Evolutionary conservation across 2,329 filamentous ascomycete species (phyloP).

Genomic region (Cryphonectria naterciae): DNA sequence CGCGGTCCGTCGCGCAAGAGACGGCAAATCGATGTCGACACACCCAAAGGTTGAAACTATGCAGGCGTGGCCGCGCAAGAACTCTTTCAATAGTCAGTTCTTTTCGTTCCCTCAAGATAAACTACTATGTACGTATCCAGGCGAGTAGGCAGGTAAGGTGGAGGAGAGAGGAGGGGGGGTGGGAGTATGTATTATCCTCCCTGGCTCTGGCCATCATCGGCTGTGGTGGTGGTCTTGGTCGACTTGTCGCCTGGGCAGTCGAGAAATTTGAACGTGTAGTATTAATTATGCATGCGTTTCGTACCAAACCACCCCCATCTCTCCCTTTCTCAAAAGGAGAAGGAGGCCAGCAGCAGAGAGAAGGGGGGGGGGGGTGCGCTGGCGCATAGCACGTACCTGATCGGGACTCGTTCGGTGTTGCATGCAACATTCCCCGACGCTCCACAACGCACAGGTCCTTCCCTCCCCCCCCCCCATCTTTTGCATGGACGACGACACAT

Average conservation of each 20-base stretch:
- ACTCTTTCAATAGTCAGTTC: background rate
- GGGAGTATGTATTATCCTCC: background rate
- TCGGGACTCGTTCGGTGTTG: constrained; percentile 4
- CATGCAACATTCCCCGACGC: constrained; percentile 10
- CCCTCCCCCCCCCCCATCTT: too few relatives aligned
- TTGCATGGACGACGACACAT: background rate
- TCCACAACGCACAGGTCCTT: background rate
- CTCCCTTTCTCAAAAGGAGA: constrained; percentile 1
- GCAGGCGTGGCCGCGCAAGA: background rate
- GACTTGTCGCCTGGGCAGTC: background rate
- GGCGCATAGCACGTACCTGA: background rate
- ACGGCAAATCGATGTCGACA: constrained; percentile 1
- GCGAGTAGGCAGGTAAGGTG: background rate
- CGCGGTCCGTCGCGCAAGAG: constrained; percentile 7
- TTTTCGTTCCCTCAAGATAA: background rate
- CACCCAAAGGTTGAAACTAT: background rate
- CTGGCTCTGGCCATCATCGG: background rate
- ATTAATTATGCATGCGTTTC: constrained; percentile 2
- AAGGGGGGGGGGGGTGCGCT: background rate
- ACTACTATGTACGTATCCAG: background rate
- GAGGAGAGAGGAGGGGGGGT: too few relatives aligned
- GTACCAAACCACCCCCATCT: background rate
- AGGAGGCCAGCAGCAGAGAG: background rate
- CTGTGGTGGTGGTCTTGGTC: background rate
- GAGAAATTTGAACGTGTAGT: background rate